Evolutionary conservation across 306 rosid genomes (phyloP), one percentile per base, ranked within the genome.

Genomic region (Lupinus albus): DNA sequence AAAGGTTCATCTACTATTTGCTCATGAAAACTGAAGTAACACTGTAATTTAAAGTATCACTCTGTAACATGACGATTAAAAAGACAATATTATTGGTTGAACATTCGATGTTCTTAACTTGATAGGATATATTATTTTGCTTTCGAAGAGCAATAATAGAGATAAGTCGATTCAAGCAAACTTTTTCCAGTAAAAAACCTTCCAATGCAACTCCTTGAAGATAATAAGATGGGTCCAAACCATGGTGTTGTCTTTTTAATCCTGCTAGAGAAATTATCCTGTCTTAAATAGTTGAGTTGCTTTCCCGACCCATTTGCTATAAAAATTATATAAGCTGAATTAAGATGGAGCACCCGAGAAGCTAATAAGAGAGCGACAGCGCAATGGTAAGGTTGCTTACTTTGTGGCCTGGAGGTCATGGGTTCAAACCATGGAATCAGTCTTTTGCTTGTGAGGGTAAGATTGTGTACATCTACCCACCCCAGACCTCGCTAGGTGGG

Each of bases 191-290:
- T 39, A 41, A 36, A 78, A 73, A 25, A 25, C 30, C 4, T 25
- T 25, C 30, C 30, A 25, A 18, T 14, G 1, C 16, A 32, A 44
- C 28, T 48, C 36, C 45, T 6, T 45, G 7, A 41, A 61, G 33
- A 57, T n/a, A 59, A 59, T 10, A 41, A 61, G 33, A 57, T 15
- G 53, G 55, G 33, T 60, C 59, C 32, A 54, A 71, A 66, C n/a
- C 45, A 12, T 17, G 9, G 46, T 51, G n/a, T 61, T 48, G 2
- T 51, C 54, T 48, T 38, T 48, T 25, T 3, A 67, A 46, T 48
- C 55, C 64, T 17, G 6, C 53, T 65, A 21, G 9, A 44, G 7
- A 48, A 56, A 5, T 38, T 8, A 45, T 71, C 32, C 25, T n/a
- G 13, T 10, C 68, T 18, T 67, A 33, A 5, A 33, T 33, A 33